Evolutionary conservation across 441 rosid species (phyloP).

Genomic region (Eugenia klotzschiana): DNA sequence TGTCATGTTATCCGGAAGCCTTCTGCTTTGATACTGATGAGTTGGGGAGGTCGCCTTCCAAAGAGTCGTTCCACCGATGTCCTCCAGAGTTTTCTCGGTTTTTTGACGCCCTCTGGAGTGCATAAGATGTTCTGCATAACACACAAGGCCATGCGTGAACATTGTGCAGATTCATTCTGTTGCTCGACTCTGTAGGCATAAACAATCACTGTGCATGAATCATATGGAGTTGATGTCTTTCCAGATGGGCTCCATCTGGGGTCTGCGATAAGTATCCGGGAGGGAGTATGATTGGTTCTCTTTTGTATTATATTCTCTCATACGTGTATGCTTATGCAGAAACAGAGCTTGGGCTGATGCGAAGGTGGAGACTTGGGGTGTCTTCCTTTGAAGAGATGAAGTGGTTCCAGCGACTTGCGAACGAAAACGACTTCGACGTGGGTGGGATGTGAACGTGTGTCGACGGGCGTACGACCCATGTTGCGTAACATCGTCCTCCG

Average conservation of each 20-base stretch:
- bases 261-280: not conserved
- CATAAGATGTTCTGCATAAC: not conserved
- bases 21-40: not conserved
- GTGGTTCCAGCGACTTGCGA: not conserved
- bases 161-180: not conserved
- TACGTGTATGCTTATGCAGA: not conserved
- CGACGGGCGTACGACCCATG: not conserved
- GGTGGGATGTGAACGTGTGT: not conserved
- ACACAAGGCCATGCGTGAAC: not conserved
- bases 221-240: not conserved
- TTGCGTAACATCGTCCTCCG: not conserved
- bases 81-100: not conserved
- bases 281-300: not conserved
- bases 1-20: not conserved
- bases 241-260: not conserved
- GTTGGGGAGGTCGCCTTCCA: not conserved
- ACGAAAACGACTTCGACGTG: not conserved
- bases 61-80: not conserved
- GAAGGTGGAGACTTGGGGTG: not conserved
- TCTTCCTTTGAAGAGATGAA: not conserved
- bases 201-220: not conserved
- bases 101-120: not conserved
- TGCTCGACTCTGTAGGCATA: not conserved
- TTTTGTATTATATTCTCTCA: not conserved
- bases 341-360: not conserved